Percentiles rank a stretch among this genome's conserved stretches.
phyloP scores from a whole-genome alignment of 2,329 filamentous ascomycete genomes.

The Aspergillus sp. region DNA sequence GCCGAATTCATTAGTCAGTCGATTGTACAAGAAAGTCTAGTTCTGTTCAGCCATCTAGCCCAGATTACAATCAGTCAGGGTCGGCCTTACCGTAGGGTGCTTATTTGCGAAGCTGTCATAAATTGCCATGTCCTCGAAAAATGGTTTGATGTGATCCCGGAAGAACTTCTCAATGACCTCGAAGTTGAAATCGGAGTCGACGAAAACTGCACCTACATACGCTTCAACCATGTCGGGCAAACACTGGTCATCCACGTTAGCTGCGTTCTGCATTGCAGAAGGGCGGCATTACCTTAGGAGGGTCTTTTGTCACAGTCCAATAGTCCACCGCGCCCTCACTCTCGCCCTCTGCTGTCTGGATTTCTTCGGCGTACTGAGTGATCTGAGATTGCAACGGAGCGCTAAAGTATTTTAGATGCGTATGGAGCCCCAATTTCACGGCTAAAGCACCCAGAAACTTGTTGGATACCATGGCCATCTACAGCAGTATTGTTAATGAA shows the following conservation, averaged over 20 bases:
- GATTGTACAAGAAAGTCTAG: slow-evolving; percentile 65
- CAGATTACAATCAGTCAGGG: not conserved
- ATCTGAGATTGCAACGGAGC: slow-evolving; percentile 47
- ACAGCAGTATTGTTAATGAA: slow-evolving; percentile 14
- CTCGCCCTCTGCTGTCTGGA: slow-evolving; percentile 34
- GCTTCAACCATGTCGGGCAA: slow-evolving; percentile 88
- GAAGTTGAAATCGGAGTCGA: slow-evolving; percentile 83
- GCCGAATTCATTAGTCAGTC: slow-evolving; percentile 64
- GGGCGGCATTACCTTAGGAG: slow-evolving; percentile 42
- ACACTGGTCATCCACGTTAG: slow-evolving; percentile 41
- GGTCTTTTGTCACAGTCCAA: slow-evolving; percentile 44
- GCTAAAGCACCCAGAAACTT: slow-evolving; percentile 84
- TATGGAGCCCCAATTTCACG: slow-evolving; percentile 75
- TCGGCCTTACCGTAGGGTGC: slow-evolving; percentile 65
- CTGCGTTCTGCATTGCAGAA: not conserved
- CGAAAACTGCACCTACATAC: slow-evolving; percentile 85
- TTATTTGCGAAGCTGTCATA: slow-evolving; percentile 87
- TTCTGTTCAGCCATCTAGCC: slow-evolving; percentile 5
- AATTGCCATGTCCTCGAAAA: slow-evolving; percentile 80
- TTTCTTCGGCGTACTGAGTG: slow-evolving; percentile 49
- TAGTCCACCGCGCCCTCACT: slow-evolving; percentile 41
- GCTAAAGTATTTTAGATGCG: slow-evolving; percentile 61
- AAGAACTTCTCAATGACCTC: slow-evolving; percentile 75
- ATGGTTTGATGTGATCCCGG: slow-evolving; percentile 68
- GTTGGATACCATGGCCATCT: slow-evolving; percentile 97